Evolutionary conservation across 768 basidiomycete genomes (phyloP).

Genomic region (Mycena olivaceomarginata): DNA sequence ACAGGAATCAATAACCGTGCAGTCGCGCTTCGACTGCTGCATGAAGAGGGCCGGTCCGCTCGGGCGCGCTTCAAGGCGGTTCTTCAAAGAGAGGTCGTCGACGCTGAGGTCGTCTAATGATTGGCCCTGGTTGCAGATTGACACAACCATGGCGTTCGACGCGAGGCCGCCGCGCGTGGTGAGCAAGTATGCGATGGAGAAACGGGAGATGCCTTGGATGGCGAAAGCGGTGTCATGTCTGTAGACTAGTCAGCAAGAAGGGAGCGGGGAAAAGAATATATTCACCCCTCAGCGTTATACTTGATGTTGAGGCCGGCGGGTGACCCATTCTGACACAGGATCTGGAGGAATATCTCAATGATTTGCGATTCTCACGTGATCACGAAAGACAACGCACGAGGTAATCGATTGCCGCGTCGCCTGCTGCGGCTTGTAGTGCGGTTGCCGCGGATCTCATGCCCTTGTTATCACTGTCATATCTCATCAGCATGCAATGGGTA

Average conservation of each 20-base stretch:
- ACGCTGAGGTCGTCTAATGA: conserved; percentile 6
- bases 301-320: not conserved
- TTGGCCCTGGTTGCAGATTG: conserved; percentile 6
- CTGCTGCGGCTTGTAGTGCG: not conserved
- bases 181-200: conserved; percentile 26
- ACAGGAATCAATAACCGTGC: conserved; percentile 16
- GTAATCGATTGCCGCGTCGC: not conserved
- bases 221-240: conserved; percentile 15
- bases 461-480: not conserved
- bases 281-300: conserved; percentile 14
- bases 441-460: conserved; percentile 12
- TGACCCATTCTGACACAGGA: conserved; percentile 13
- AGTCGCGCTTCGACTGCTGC: conserved; percentile 22
- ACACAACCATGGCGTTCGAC: conserved; percentile 15
- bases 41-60: conserved; percentile 3
- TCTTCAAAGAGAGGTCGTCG: conserved; percentile 15
- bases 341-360: not conserved
- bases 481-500: not conserved
- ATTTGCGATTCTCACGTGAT: no score
- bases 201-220: conserved; percentile 22
- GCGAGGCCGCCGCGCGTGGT: conserved; percentile 32
- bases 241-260: not conserved
- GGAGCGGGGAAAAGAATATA: not conserved
- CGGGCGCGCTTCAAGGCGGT: not conserved
- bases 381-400: conserved; percentile 8